A percentile compares a stretch with the other conserved stretches of the same genome.
Evolutionary conservation across 2,329 filamentous ascomycete species (phyloP).

Genomic region (Exophiala spinifera): DNA sequence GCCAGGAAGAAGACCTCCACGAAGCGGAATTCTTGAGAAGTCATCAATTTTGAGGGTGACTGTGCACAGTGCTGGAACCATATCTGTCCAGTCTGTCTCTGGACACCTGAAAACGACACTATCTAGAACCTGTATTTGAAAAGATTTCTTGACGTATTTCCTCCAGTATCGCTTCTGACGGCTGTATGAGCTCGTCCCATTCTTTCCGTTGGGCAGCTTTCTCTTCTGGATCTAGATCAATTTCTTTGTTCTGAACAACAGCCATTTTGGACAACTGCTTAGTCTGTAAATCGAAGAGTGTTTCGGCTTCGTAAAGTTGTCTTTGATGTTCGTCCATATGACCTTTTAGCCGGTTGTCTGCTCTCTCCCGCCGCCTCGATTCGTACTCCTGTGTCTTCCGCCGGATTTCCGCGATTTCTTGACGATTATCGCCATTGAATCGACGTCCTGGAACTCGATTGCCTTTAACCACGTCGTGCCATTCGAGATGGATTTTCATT

Average conservation of each 20-base stretch:
- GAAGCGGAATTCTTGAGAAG: neutral
- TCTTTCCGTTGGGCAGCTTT: neutral
- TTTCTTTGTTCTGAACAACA: neutral
- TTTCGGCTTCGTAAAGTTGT: neutral
- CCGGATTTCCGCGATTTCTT: neutral
- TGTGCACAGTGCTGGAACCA: neutral
- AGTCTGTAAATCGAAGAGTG: neutral
- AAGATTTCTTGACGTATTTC: slow-evolving; percentile 1
- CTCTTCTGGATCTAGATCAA: neutral
- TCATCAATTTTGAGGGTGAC: neutral
- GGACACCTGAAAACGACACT: neutral
- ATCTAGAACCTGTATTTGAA: neutral
- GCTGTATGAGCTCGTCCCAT: neutral
- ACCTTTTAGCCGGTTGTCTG: neutral
- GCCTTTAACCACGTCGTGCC: neutral
- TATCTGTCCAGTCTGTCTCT: neutral
- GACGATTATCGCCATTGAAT: slow-evolving; percentile 1
- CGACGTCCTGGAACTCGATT: neutral
- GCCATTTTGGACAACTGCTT: neutral
- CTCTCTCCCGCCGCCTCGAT: neutral
- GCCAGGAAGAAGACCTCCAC: neutral
- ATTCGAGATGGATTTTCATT: neutral
- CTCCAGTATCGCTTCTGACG: neutral
- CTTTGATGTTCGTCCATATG: neutral
- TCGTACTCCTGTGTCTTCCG: neutral